A percentile compares a stretch with the other conserved stretches of the same genome.
phyloP scores from a whole-genome alignment of 106 monocot genomes.

The Alisma plantagoaquatica region DNA sequence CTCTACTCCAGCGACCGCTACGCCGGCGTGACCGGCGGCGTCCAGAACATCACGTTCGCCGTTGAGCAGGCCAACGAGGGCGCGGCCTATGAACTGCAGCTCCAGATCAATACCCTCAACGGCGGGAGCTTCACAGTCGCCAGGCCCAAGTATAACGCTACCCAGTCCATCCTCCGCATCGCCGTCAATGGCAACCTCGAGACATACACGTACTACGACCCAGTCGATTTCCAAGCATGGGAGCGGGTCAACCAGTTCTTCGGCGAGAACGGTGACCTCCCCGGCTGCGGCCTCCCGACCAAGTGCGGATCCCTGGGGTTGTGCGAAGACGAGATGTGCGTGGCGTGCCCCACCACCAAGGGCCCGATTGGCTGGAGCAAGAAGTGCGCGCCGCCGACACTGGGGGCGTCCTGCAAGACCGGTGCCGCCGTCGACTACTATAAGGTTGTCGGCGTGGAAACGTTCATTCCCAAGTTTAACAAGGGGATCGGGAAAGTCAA shows the following conservation, averaged over 20 bases:
- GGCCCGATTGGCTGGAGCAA: conserved; percentile 42
- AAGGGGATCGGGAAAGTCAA: conserved; percentile 16
- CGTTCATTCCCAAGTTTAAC: conserved; percentile 24
- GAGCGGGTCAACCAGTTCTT: conserved; percentile 7
- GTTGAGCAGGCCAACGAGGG: not conserved
- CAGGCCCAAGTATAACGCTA: conserved; percentile 12
- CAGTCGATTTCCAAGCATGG: conserved; percentile 6
- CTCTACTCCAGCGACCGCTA: conserved; percentile 11
- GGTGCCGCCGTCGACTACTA: conserved; percentile 13
- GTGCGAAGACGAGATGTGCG: conserved; percentile 53
- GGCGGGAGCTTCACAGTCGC: not conserved
- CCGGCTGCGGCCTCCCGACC: conserved; percentile 27
- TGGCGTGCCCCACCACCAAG: conserved; percentile 36
- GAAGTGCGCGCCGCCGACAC: conserved; percentile 13
- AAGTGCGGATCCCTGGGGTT: conserved; percentile 41
- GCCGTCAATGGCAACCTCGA: conserved; percentile 8
- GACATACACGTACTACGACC: conserved; percentile 13
- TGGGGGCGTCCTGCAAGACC: not conserved
- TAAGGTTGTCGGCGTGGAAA: conserved; percentile 52
- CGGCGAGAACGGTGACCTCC: conserved; percentile 2
- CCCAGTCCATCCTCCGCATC: conserved; percentile 18
- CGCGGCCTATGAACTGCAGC: not conserved
- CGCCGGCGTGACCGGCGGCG: not conserved
- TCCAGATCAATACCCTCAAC: not conserved
- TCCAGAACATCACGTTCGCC: conserved; percentile 2